Evolutionary conservation across 495 filamentous ascomycete species (phyloP).

Genomic region (Gamarada debralockiae): DNA sequence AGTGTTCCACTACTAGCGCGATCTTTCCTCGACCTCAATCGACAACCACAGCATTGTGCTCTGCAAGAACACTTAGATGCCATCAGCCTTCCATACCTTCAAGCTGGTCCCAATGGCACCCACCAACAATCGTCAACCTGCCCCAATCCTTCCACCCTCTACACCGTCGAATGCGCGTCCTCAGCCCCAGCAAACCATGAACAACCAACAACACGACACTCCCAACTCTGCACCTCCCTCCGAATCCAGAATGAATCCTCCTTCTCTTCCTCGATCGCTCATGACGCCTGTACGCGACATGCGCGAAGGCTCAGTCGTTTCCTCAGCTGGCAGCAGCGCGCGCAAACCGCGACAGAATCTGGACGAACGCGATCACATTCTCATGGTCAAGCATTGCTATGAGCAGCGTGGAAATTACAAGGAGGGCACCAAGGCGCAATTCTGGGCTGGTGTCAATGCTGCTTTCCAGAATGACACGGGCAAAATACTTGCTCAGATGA

Average conservation of each 20-base stretch:
- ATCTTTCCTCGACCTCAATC: too few species aligned
- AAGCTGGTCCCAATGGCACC: conserved; percentile 26
- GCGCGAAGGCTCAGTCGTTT: conserved; percentile 23
- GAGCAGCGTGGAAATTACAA: conserved; percentile 22
- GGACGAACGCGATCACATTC: conserved; percentile 25
- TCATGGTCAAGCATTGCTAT: conserved; percentile 24
- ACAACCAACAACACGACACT: conserved; percentile 10
- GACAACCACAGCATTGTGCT: too few species aligned
- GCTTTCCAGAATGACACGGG: conserved; percentile 25
- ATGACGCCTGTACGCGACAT: conserved; percentile 23
- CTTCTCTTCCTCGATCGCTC: conserved; percentile 18
- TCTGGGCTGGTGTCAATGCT: conserved; percentile 22
- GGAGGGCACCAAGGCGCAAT: conserved; percentile 25
- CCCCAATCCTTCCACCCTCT: conserved; percentile 22
- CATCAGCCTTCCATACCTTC: conserved; percentile 24
- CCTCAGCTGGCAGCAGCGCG: conserved; percentile 15
- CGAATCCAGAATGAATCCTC: conserved; percentile 25
- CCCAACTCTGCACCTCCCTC: conserved; percentile 18
- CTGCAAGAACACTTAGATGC: conserved; percentile 3
- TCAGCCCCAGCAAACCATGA: conserved; percentile 7
- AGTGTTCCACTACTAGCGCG: too few species aligned
- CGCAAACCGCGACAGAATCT: conserved; percentile 26
- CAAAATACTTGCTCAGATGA: conserved; percentile 26
- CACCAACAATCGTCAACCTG: conserved; percentile 12
- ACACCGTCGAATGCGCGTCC: conserved; percentile 16